These are phyloP conservation scores for Apiotrichum veenhuisii DNA, from an alignment of 1,284 basidiomycete genomes.

Conservation along the genomic window DNA sequence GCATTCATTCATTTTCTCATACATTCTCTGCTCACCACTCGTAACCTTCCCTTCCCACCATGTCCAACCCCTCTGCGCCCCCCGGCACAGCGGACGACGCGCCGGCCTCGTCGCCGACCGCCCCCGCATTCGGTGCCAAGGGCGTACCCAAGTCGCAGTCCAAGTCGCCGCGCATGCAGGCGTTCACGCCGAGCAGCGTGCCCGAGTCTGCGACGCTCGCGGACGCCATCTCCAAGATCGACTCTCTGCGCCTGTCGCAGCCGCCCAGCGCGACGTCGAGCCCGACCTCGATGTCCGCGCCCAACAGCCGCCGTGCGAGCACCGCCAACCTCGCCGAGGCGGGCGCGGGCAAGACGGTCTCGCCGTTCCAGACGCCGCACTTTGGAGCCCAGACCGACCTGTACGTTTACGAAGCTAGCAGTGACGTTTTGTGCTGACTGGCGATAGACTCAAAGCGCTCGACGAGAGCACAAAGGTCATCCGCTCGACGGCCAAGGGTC, in stretches of 20 bases:
- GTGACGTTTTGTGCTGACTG: background rate
- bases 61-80: conserved; percentile 25
- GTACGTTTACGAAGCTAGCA: too few relatives aligned
- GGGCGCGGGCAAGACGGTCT: conserved; percentile 15
- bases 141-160: conserved; percentile 9
- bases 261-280: conserved; percentile 28
- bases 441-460: conserved; percentile 38
- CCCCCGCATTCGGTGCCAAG: too few relatives aligned
- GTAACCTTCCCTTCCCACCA: conserved; percentile 5
- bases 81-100: conserved; percentile 7
- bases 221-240: conserved; percentile 44
- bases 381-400: conserved; percentile 48
- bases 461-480: conserved; percentile 48
- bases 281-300: conserved; percentile 25
- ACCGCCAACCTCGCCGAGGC: background rate
- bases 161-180: conserved; percentile 12
- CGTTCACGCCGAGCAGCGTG: conserved; percentile 8
- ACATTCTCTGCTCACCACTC: background rate
- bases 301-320: conserved; percentile 22
- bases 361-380: conserved; percentile 47
- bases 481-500: conserved; percentile 35
- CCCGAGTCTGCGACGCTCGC: conserved; percentile 36
- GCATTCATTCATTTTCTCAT: background rate
- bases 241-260: conserved; percentile 36
- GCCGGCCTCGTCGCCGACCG: background rate